Evolutionary conservation across 2,329 filamentous ascomycete genomes (phyloP), one percentile per base, ranked within the genome.

Genomic region (Penicillium sp.): DNA sequence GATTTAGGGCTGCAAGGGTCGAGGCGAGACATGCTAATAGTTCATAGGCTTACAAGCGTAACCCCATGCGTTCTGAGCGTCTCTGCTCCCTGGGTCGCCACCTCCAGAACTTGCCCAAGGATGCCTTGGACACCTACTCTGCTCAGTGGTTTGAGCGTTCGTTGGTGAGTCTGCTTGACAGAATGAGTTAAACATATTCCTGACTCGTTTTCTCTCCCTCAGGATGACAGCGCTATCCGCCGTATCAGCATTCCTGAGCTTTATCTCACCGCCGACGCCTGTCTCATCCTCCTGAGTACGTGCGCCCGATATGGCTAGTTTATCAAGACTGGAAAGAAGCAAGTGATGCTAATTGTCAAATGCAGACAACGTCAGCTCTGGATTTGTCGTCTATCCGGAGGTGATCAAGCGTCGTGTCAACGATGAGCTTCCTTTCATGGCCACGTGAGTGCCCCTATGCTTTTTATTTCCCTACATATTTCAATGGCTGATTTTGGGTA

Each of bases 361-460:
- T 6, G 68, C 84, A 47, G 81, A 88, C 65, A 88, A 88, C 57
- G 78, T 89, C 39, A 77, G 76, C 28, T 75, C 77, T 45, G 84
- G 85, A 8, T 74, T 89, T 9, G 84, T 87, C n/a, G 79, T 95
- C 35, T 95, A 94, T 69, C 87, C 88, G 25, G 78, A 80, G 48
- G 76, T 83, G 47, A 88, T 94, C 65, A 74, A 77, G 51, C 75
- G 78, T 49, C 83, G 79, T 53, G 75, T 94, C 39, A 78, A 83
- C 57, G 79, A 83, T 52, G 87, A 94, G 70, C 79, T 96, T 11
- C 90, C 90, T 1, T 95, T 95, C 72, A 94, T 91, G 85, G 79
- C 83, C 6, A 90, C 84, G 6, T 77, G 78, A 61, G 74, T 63
- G 35, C 28, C 11, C 35, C 24, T 13, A 26, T 8, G 4, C 4